These are phyloP conservation scores for Xylaria curta DNA, from an alignment of 495 filamentous ascomycete genomes.

Conservation along the genomic window DNA sequence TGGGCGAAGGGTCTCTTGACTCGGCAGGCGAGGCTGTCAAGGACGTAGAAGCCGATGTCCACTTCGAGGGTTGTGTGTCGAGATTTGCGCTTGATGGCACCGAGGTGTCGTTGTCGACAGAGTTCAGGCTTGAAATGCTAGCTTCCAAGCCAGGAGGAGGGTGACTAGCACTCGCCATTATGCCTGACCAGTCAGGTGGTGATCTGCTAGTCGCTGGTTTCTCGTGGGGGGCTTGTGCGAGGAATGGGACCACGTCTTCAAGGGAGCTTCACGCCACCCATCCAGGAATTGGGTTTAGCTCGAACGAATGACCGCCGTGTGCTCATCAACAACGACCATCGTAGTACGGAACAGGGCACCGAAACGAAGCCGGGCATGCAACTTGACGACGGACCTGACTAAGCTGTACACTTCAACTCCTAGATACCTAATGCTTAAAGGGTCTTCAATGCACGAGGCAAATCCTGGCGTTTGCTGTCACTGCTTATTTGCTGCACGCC, in stretches of 20 bases:
- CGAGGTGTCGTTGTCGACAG: constrained; percentile 39
- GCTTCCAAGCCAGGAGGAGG: constrained; percentile 39
- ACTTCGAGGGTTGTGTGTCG: constrained; percentile 44
- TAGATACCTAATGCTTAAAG: not conserved
- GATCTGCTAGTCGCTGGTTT: constrained; percentile 13
- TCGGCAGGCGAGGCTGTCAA: constrained; percentile 53
- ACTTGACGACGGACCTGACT: constrained; percentile 20
- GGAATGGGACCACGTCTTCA: constrained; percentile 42
- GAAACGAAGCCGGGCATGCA: constrained; percentile 36
- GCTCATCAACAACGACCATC: constrained; percentile 40
- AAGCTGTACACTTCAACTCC: not conserved
- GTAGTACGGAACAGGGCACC: constrained; percentile 35
- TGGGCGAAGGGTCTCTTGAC: constrained; percentile 60
- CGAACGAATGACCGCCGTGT: constrained; percentile 36
- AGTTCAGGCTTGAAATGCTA: constrained; percentile 40
- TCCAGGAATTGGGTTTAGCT: constrained; percentile 39
- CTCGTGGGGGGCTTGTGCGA: constrained; percentile 32
- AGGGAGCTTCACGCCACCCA: constrained; percentile 37
- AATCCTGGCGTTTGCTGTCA: constrained; percentile 3
- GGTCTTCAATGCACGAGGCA: not conserved
- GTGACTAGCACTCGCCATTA: constrained; percentile 35
- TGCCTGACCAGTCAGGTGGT: constrained; percentile 29
- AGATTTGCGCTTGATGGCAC: constrained; percentile 38
- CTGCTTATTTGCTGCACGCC: constrained; percentile 13
- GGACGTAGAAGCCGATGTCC: constrained; percentile 56